Evolutionary conservation across 2,329 filamentous ascomycete genomes (phyloP).

Genomic region (Fusarium sp.): DNA sequence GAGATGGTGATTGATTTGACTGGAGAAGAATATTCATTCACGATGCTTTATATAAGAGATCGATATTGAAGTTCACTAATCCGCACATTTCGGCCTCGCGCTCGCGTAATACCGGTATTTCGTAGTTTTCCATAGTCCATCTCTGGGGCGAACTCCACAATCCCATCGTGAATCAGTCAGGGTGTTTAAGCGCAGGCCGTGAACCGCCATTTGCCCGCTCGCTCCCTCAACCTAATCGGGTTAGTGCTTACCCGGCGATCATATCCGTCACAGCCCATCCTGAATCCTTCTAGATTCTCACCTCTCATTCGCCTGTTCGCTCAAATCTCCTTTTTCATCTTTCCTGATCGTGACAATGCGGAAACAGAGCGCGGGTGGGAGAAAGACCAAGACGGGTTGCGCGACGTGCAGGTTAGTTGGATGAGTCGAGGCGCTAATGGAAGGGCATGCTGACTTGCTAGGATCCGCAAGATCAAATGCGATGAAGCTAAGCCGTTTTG

Average conservation of each 20-base stretch:
- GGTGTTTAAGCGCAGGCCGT: rapidly evolving
- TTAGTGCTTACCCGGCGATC: background rate
- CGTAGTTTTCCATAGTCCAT: background rate
- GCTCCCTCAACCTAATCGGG: background rate
- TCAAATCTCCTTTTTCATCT: slow-evolving; percentile 1
- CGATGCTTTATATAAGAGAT: background rate
- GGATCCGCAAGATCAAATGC: slow-evolving; percentile 54
- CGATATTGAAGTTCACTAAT: background rate
- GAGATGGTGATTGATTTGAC: rapidly evolving
- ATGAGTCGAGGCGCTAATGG: too few species aligned
- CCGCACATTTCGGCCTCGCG: background rate
- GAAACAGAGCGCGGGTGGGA: background rate
- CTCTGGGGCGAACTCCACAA: background rate
- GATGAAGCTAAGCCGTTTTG: slow-evolving; percentile 53
- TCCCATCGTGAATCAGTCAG: background rate
- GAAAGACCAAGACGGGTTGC: slow-evolving; percentile 58
- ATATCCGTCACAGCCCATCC: background rate
- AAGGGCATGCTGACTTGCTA: slow-evolving; percentile 30
- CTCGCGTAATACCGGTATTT: background rate
- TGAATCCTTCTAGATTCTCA: background rate
- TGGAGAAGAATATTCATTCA: too few species aligned
- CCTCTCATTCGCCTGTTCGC: slow-evolving; percentile 29
- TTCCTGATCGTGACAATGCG: slow-evolving; percentile 39
- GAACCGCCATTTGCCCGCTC: background rate
- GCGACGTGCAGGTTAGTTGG: slow-evolving; percentile 58